Evolutionary conservation across 495 filamentous ascomycete species (phyloP), one percentile per base, ranked within the genome.

Genomic region (Staphylotrichum tortipilum): DNA sequence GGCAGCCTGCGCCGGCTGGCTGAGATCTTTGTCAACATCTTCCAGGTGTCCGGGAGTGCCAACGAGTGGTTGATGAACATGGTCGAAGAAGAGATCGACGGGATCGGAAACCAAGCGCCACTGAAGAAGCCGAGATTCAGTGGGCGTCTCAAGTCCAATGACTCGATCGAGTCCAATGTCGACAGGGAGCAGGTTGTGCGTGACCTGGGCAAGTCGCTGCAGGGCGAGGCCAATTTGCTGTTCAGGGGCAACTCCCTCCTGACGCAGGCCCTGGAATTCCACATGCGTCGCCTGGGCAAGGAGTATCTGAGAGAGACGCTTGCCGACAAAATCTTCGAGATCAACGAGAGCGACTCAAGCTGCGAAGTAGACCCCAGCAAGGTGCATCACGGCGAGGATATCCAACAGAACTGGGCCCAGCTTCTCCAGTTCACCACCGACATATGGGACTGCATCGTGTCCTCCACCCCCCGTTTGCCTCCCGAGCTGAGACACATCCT

Each of bases 81-180:
- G 43, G 86, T 94, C 10, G 94, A 99, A 61, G 89, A 95, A 56
- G 92, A 99, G 64, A 97, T 99, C 47, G 92, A 97, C 60, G 91
- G 88, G 7, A 78, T 90, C 9, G 81, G 86, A 51, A 94, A 83
- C 62, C 89, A 95, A 57, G 71, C 76, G 12, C 74, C 79, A 1
- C 73, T 82, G 44, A 83, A 77, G 52, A 79, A 85, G 38, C 69
- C 88, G 22, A 76, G 89, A 7, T 92, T 89, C 67, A 85, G 79
- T 49, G 76, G 78, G 38, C 78, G 89, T 11, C 76, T 94, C 33
- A 86, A 85, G 53, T 89, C 86, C 2, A 87, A 84, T 61, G 86
- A 91, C 54, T 85, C 87, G 1, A 75, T 77, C 41, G 82, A 86
- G 26, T 80, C 80, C 23, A 61, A 59, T 14, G 63, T 60, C 44